These are phyloP conservation scores for Acacia acuminata DNA, from an alignment of 306 rosid species.

Conservation along the genomic window DNA sequence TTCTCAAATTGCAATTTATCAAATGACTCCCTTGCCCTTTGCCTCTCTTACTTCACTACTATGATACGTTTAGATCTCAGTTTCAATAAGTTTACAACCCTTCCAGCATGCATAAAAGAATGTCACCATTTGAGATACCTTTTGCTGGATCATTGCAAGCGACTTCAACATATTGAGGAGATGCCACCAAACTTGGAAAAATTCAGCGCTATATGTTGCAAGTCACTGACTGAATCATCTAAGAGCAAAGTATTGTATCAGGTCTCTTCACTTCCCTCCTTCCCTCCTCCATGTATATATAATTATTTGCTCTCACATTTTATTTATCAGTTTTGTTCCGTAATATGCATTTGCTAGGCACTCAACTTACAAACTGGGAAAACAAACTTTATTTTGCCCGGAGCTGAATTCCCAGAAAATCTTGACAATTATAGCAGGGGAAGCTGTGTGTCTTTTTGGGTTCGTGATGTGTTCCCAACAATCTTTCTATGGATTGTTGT, in stretches of 20 bases:
- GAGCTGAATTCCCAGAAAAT: neutral
- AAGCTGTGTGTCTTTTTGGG: neutral
- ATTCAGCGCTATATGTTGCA: neutral
- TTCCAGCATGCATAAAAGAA: neutral
- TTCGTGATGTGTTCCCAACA: neutral
- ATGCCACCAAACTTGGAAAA: neutral
- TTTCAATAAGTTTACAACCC: neutral
- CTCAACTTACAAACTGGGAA: neutral
- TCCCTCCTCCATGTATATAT: neutral
- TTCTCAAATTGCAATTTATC: neutral
- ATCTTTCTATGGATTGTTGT: neutral
- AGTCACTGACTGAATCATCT: neutral
- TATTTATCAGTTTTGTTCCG: neutral
- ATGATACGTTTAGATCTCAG: neutral
- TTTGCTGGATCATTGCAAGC: neutral
- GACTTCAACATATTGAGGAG: neutral
- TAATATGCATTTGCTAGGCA: neutral
- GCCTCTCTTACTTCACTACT: neutral
- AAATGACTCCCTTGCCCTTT: neutral
- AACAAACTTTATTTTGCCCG: neutral
- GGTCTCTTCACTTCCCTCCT: neutral
- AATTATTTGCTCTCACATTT: neutral
- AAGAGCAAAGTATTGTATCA: neutral
- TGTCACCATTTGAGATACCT: neutral
- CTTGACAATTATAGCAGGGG: neutral